phyloP scores from a whole-genome alignment of 164 flowering plant species.

The Kalanchoe fedtschenkoi region DNA sequence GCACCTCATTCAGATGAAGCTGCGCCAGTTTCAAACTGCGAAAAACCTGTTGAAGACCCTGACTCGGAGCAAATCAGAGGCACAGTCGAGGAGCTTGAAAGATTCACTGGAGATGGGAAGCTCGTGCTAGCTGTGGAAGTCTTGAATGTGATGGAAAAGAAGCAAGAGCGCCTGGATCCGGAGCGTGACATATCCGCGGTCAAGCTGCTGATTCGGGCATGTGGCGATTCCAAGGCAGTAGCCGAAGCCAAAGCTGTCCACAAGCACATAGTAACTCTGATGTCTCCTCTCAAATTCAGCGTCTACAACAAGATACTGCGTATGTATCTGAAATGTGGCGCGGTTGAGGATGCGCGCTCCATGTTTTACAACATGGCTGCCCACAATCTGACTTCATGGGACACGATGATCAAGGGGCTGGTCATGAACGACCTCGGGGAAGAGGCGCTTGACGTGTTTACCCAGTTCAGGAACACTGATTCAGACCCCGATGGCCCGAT shows the following conservation, averaged over 20 bases:
- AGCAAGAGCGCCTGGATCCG: background rate
- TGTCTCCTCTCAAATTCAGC: background rate
- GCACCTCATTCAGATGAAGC: background rate
- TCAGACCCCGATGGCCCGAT: background rate
- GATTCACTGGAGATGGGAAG: background rate
- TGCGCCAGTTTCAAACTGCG: background rate
- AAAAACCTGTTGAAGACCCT: background rate
- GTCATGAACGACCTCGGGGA: constrained; percentile 2
- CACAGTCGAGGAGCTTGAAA: constrained; percentile 2
- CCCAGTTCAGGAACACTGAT: background rate
- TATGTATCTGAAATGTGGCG: constrained; percentile 5
- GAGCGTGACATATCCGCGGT: background rate
- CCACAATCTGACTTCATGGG: background rate
- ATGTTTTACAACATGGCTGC: background rate
- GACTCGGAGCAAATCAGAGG: background rate
- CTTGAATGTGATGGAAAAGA: background rate
- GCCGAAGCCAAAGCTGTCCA: constrained; percentile 4
- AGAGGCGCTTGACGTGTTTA: constrained; percentile 1
- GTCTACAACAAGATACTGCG: background rate
- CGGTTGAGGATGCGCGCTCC: background rate
- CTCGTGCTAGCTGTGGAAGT: constrained; percentile 2
- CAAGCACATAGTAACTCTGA: background rate
- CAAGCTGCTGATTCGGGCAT: background rate
- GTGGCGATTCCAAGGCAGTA: background rate
- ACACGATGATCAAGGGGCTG: background rate